These are phyloP conservation scores for Scheffersomyces illinoinensis DNA, from an alignment of 1,139 yeast genomes.

Conservation along the genomic window DNA sequence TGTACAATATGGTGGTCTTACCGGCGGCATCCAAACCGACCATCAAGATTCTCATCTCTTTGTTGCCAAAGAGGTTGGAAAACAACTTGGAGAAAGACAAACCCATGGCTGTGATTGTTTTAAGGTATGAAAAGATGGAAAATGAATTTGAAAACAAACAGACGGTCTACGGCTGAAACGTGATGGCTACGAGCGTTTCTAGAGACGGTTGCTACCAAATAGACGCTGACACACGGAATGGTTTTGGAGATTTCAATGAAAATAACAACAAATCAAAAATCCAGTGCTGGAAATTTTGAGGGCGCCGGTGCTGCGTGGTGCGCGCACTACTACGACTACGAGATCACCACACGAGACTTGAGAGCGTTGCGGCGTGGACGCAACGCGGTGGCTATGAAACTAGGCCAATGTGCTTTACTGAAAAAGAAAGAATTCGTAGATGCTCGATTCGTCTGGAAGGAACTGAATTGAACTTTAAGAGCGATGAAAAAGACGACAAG, in stretches of 20 bases:
- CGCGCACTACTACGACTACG: neutral
- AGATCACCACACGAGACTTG: neutral
- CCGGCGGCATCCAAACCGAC: constrained; percentile 94
- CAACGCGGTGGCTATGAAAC: neutral
- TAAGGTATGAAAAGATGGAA: neutral
- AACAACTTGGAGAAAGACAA: constrained; percentile 84
- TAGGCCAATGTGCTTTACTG: too few species aligned
- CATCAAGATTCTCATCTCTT: constrained; percentile 90
- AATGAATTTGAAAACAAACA: neutral
- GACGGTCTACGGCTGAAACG: neutral
- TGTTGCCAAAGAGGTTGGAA: constrained; percentile 80
- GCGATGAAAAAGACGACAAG: too few species aligned
- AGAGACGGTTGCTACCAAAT: neutral
- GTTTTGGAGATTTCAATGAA: neutral
- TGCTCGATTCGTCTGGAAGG: too few species aligned
- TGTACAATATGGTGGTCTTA: constrained; percentile 87
- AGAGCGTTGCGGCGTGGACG: neutral
- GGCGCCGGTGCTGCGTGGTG: neutral
- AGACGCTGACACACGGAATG: neutral
- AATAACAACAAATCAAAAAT: constrained; percentile 12
- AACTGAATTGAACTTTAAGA: too few species aligned
- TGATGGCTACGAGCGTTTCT: neutral
- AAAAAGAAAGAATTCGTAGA: too few species aligned
- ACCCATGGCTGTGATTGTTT: constrained; percentile 55
- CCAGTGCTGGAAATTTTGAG: constrained; percentile 3